Evolutionary conservation across 2,329 filamentous ascomycete species (phyloP), one percentile per base, ranked within the genome.

Genomic region (Fusarium pseudoanthophilum): DNA sequence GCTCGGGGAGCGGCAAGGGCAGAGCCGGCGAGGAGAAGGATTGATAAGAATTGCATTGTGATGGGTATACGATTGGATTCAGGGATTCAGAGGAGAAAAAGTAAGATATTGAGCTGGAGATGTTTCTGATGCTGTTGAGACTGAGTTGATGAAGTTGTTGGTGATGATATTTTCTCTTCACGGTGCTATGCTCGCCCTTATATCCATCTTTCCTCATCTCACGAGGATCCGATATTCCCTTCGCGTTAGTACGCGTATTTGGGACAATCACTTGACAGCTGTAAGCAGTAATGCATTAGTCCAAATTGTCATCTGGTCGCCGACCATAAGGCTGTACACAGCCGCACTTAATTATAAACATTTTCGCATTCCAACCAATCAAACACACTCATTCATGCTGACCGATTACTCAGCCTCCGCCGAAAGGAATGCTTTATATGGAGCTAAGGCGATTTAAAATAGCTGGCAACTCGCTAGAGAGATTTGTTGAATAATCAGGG

Each of bases 1-100:
- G 64, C 61, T 11, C 39, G 24, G 7, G 64, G 65, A 37, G 65
- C 65, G 9, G 65, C 65, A 18, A 67, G 64, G 28, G 63, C 45
- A 48, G 65, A 62, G n/a, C 63, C 28, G 3, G 40, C 63, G 7
- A 67, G 34, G 9, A 67, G 55, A 3, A 67, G 37, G 3, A 67
- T 28, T 1, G 55, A 39, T 16, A 67, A 8, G 2, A 67, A 62
- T 4, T 62, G 34, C 65, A 67, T 67, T 8, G 11, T 68, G 34
- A 9, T 4, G 4, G 53, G 4, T 28, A 4, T 20, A 0, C 5
- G 3, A 20, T 60, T 18, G 32, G 20, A 4, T 40, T 42, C 9
- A 5, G 5, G 13, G 8, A 32, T 28, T n/a, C 2, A 36, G 11
- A 11, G 2, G 11, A 24, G n/a, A 30, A 13, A 5, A 1, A 26